These are phyloP conservation scores for Emericellopsis atlantica DNA, from an alignment of 2,329 filamentous ascomycete species.

Conservation along the genomic window DNA sequence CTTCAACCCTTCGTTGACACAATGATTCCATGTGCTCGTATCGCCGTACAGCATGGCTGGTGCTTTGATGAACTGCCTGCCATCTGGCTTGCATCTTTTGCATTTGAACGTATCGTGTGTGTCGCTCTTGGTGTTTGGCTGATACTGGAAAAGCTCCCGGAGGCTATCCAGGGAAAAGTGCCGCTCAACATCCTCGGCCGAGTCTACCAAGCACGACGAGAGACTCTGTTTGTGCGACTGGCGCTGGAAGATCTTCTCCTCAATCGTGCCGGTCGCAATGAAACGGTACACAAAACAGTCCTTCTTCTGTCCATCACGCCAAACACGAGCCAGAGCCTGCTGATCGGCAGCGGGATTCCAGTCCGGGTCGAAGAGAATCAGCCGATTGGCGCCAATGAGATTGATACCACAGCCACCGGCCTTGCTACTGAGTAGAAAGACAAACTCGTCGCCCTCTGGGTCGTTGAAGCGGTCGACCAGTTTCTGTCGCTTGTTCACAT, in stretches of 20 bases:
- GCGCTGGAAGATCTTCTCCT: constrained; percentile 98
- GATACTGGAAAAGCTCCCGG: constrained; percentile 88
- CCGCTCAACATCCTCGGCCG: constrained; percentile 89
- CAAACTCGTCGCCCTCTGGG: constrained; percentile 76
- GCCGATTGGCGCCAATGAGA: constrained; percentile 83
- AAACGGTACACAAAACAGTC: constrained; percentile 99
- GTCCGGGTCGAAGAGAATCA: constrained; percentile 91
- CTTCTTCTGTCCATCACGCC: constrained; percentile 98
- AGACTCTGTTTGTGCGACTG: constrained; percentile 97
- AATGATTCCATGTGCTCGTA: constrained; percentile 99
- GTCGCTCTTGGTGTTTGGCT: constrained; percentile 72
- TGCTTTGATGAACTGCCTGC: constrained; percentile 77
- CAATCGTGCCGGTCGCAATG: constrained; percentile 93
- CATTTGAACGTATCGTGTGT: constrained; percentile 99
- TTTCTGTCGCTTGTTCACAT: constrained; percentile 92
- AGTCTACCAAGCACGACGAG: constrained; percentile 92
- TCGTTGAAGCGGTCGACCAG: constrained; percentile 97
- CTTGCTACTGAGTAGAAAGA: constrained; percentile 94
- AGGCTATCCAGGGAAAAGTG: constrained; percentile 90
- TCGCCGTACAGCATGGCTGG: constrained; percentile 95
- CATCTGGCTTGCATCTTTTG: constrained; percentile 82
- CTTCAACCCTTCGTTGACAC: constrained; percentile 67
- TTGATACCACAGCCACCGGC: constrained; percentile 95
- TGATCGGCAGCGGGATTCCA: constrained; percentile 98
- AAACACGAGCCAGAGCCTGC: constrained; percentile 91